These are phyloP conservation scores for Pelargonium cotyledonis DNA, from an alignment of 441 rosid genomes.

Conservation along the genomic window DNA sequence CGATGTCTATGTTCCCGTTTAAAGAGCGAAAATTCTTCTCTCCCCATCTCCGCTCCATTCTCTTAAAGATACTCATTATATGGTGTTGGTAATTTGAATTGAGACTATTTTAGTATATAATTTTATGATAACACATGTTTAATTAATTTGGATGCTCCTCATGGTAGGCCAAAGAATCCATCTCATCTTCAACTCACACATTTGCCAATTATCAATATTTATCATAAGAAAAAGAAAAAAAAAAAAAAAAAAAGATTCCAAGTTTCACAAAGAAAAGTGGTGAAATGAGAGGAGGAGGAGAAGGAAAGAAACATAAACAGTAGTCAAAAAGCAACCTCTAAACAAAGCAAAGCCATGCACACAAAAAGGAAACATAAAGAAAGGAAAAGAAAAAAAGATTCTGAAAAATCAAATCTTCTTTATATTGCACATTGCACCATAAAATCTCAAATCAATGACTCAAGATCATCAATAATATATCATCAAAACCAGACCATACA, in stretches of 20 bases:
- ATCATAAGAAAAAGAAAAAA: neutral
- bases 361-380: constrained; percentile 21
- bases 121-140: too few species aligned
- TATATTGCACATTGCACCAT: constrained; percentile 2
- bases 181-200: neutral
- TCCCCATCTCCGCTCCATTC: too few species aligned
- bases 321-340: constrained; percentile 43
- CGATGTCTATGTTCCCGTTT: too few species aligned
- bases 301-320: constrained; percentile 12
- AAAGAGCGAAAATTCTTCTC: too few species aligned
- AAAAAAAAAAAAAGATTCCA: too few species aligned
- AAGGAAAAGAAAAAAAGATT: constrained; percentile 27
- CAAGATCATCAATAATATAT: neutral
- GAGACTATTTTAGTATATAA: too few species aligned
- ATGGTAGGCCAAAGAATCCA: neutral
- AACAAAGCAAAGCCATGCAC: constrained; percentile 26
- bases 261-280: too few species aligned
- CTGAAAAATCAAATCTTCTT: constrained; percentile 20
- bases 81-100: too few species aligned
- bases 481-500: neutral
- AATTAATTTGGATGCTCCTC: too few species aligned
- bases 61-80: too few species aligned
- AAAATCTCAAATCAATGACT: neutral
- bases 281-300: neutral
- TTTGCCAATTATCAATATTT: neutral